Percentiles rank a stretch among this genome's conserved stretches.
Evolutionary conservation across 495 filamentous ascomycete species (phyloP).

Genomic region (Staphylotrichum tortipilum): DNA sequence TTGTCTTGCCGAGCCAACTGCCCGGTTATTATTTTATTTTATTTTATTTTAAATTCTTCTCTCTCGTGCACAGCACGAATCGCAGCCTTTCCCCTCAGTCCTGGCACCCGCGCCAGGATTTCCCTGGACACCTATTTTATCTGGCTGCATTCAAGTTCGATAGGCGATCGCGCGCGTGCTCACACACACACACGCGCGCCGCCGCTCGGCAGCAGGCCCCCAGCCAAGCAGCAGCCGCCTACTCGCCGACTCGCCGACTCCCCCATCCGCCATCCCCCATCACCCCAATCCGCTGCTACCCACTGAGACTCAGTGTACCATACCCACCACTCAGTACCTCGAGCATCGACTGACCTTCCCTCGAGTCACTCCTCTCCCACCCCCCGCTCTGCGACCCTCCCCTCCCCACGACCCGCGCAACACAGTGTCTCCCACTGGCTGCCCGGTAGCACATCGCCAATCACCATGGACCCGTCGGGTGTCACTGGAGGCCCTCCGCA

Average conservation of each 20-base stretch:
- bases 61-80: neutral
- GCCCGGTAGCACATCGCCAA: constrained; percentile 4
- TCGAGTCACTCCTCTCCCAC: no score
- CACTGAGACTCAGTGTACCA: no score
- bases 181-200: no score
- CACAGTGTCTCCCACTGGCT: constrained; percentile 14
- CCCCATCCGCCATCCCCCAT: no score
- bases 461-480: constrained; percentile 16
- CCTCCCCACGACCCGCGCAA: neutral
- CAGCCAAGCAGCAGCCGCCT: no score
- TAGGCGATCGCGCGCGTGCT: constrained; percentile 11
- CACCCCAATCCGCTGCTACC: no score
- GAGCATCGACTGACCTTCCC: no score
- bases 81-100: neutral
- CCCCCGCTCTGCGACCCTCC: neutral
- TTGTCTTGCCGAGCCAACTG: neutral
- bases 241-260: neutral
- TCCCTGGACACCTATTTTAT: no score
- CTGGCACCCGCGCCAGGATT: neutral
- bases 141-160: neutral
- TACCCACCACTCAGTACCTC: no score
- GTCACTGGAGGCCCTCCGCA: constrained; percentile 14
- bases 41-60: neutral
- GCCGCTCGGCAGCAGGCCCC: constrained; percentile 2
- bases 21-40: neutral